A percentile compares a stretch with the other conserved stretches of the same genome.
Evolutionary conservation across 192 early-diverging fungal genomes (phyloP).

Genomic region (Backusella westeae): DNA sequence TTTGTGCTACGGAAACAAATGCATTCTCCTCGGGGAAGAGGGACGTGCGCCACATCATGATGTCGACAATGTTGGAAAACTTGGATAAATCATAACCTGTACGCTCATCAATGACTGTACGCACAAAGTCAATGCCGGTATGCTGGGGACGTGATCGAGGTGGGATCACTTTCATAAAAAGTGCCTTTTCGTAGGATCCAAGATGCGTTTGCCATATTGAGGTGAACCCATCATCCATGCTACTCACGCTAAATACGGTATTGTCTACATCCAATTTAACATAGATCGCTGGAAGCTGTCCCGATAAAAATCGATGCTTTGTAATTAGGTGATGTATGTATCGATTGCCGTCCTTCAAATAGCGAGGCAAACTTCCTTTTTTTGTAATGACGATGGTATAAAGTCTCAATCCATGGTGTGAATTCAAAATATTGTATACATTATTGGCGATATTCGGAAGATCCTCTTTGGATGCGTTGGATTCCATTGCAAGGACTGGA

Average conservation of each 20-base stretch:
- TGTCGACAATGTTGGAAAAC: conserved; percentile 66
- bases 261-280: conserved; percentile 56
- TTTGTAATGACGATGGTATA: conserved; percentile 60
- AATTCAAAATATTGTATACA: conserved; percentile 48
- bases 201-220: conserved; percentile 52
- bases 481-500: conserved; percentile 69
- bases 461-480: conserved; percentile 40
- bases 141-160: conserved; percentile 54
- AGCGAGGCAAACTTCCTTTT: conserved; percentile 60
- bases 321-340: conserved; percentile 65
- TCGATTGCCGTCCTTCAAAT: conserved; percentile 68
- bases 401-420: conserved; percentile 60
- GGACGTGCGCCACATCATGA: conserved; percentile 68
- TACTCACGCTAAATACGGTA: conserved; percentile 34
- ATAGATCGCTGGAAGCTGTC: conserved; percentile 51
- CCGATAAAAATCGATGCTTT: conserved; percentile 60
- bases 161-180: conserved; percentile 7
- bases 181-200: conserved; percentile 30
- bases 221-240: not conserved
- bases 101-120: conserved; percentile 66
- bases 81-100: conserved; percentile 62
- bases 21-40: conserved; percentile 62
- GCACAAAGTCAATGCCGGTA: conserved; percentile 63
- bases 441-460: conserved; percentile 55
- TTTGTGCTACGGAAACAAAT: conserved; percentile 56